phyloP scores from a whole-genome alignment of 179 eudicot species.

The Nepenthes alata region DNA sequence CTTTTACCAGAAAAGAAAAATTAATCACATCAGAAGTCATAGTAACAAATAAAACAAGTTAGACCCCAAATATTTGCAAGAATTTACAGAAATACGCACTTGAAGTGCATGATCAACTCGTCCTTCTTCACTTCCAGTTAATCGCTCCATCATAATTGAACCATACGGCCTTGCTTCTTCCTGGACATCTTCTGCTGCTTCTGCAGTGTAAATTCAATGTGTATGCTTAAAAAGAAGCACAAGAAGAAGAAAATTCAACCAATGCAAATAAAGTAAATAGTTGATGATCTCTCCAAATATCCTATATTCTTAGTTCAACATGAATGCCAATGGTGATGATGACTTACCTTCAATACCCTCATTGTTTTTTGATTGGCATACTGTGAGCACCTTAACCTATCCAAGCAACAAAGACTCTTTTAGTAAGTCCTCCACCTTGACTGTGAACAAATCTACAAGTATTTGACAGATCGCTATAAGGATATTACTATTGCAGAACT shows the following conservation, averaged over 20 bases:
- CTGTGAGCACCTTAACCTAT: slow-evolving; percentile 71
- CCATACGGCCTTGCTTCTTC: slow-evolving; percentile 70
- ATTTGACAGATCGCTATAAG: no score
- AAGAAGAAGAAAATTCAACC: no score
- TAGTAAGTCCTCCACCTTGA: background rate
- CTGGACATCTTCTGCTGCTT: slow-evolving; percentile 31
- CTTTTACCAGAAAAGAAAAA: background rate
- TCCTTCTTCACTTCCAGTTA: slow-evolving; percentile 68
- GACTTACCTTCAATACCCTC: slow-evolving; percentile 49
- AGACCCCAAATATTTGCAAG: slow-evolving; percentile 2
- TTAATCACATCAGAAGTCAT: background rate
- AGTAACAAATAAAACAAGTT: background rate
- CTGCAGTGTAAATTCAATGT: slow-evolving; percentile 26
- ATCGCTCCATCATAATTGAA: slow-evolving; percentile 74
- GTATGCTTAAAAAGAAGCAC: background rate
- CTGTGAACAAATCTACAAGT: background rate
- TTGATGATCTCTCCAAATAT: background rate
- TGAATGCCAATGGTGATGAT: background rate
- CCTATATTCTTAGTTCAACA: background rate
- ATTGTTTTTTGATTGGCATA: slow-evolving; percentile 60
- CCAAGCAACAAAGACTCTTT: slow-evolving; percentile 2
- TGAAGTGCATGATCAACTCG: slow-evolving; percentile 90
- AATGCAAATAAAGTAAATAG: no score
- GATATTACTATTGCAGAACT: no score
- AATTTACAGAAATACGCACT: slow-evolving; percentile 25